Base-by-base conservation (phyloP, 2,329 filamentous ascomycete genomes). In the Stachybotrys elegans region DNA sequence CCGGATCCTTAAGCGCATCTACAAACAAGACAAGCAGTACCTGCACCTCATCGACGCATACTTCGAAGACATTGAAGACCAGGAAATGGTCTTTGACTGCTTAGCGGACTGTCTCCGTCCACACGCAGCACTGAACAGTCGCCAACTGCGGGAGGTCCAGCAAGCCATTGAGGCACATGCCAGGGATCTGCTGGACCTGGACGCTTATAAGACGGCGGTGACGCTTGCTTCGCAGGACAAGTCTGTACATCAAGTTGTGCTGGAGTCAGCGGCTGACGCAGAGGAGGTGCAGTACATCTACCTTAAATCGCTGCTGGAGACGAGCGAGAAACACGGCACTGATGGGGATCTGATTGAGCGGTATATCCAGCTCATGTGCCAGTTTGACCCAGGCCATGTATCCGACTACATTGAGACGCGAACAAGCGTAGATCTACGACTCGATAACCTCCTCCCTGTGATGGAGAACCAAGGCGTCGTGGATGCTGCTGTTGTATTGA, bases 301-400 rank as follows among this genome's bases (percentile, higher is more conserved):
- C 56, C 72, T 96, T 14, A 70, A 78, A 56, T 79, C 86, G 1
- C 70, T 97, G 4, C 71, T 97, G 6, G 90, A 95, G 58, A 81
- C 72, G 0, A 55, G 67, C 23, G 59, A 66, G 12, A 63, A 62
- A 43, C 48, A 58, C 25, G 47, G 56, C n/a, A 53, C 59, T 43
- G 75, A 79, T 34, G 73, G 78, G 34, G 75, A 77, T 25, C 82
- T 96, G 52, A 71, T 86, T 6, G 93, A 97, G 62, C 77, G 78
- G 44, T 97, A 97, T 62, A 83, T 97, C 5, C 86, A 86, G 54
- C 78, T 98, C 20, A 91, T 97, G 83, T 98, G 94, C 66, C 79
- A 72, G 45, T 95, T 89, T 61, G 81, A 95, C 47, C 80, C 89
- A 4, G 68, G 76, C 0, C 88, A 91, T 55, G 92, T 98, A 2